Evolutionary conservation across 495 filamentous ascomycete species (phyloP).

Genomic region (Monascus purpureus): DNA sequence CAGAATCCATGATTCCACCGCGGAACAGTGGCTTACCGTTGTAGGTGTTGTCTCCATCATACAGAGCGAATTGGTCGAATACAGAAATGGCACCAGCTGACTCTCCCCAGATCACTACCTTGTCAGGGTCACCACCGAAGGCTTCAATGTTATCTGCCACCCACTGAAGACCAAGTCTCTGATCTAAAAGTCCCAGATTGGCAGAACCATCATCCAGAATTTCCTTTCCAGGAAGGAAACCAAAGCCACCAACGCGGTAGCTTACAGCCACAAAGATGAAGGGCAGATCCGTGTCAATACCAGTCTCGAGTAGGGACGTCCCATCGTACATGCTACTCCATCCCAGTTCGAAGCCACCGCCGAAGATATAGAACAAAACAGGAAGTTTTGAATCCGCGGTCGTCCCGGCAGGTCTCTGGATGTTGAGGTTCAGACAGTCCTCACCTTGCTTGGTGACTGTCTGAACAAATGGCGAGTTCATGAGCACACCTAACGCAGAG

Average conservation of each 20-base stretch:
- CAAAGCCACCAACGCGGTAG: slow-evolving; percentile 61
- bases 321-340: slow-evolving; percentile 47
- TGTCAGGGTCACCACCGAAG: slow-evolving; percentile 44
- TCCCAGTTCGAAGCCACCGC: slow-evolving; percentile 51
- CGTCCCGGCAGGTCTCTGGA: slow-evolving; percentile 46
- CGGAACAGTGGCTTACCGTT: slow-evolving; percentile 58
- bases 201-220: slow-evolving; percentile 49
- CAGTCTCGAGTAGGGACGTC: slow-evolving; percentile 34
- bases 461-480: slow-evolving; percentile 46
- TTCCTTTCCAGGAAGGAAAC: slow-evolving; percentile 58
- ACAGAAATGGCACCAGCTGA: slow-evolving; percentile 62
- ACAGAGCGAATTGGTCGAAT: slow-evolving; percentile 53
- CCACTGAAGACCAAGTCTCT: slow-evolving; percentile 38
- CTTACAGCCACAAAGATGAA: slow-evolving; percentile 64
- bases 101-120: slow-evolving; percentile 63
- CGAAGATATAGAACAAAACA: slow-evolving; percentile 56
- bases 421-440: slow-evolving; percentile 52
- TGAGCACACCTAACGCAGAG: slow-evolving; percentile 36
- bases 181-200: slow-evolving; percentile 39
- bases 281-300: slow-evolving; percentile 41
- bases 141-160: slow-evolving; percentile 38
- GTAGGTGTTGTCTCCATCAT: slow-evolving; percentile 54
- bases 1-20: slow-evolving; percentile 60
- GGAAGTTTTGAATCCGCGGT: slow-evolving; percentile 41
- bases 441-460: slow-evolving; percentile 31